Evolutionary conservation across 2,329 filamentous ascomycete species (phyloP), one percentile per base, ranked within the genome.

Genomic region (Xylariaceae sp.): DNA sequence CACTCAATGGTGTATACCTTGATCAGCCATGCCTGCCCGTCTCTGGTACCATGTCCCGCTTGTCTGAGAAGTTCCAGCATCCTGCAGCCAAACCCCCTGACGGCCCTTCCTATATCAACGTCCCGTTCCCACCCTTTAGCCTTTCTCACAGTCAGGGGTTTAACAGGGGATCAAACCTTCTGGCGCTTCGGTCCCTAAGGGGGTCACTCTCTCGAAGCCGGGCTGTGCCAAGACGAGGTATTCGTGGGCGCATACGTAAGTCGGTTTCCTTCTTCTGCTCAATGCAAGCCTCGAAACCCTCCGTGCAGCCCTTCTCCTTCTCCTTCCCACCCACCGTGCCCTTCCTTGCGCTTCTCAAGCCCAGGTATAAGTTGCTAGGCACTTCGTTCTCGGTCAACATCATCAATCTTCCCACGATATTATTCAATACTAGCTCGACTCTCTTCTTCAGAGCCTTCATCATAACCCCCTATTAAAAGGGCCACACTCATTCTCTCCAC

Each of bases 181-280:
- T 10, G 9, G 34, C 23, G 4, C 11, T 35, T 45, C 5, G 23
- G 23, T 4, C 49, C 5, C 5, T 30, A 30, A 9, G n/a, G 11
- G 11, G 49, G 49, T 7, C 23, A 7, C 9, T 15, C 17, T 13
- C 49, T 6, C n/a, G 23, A 18, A 17, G 15, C 23, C 34, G 49
- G 23, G 23, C 23, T 51, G 11, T 13, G 15, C 49, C 23, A 51
- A 51, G 49, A n/a, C 17, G 9, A 2, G 6, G 47, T 8, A 49
- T 49, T 49, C 47, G 47, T 49, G 47, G 47, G 17, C 23, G 47
- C 47, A 49, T 51, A 51, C 49, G 49, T 51, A 51, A 51, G 49
- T 51, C 23, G 30, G 15, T 10, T 34, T 35, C 34, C 17, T n/a
- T 48, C 8, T 13, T 8, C 17, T 23, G 10, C 15, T 23, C 15